A percentile compares a stretch with the other conserved stretches of the same genome.
Evolutionary conservation across 768 basidiomycete species (phyloP).

Genomic region (Macrolepiota dolichaula): DNA sequence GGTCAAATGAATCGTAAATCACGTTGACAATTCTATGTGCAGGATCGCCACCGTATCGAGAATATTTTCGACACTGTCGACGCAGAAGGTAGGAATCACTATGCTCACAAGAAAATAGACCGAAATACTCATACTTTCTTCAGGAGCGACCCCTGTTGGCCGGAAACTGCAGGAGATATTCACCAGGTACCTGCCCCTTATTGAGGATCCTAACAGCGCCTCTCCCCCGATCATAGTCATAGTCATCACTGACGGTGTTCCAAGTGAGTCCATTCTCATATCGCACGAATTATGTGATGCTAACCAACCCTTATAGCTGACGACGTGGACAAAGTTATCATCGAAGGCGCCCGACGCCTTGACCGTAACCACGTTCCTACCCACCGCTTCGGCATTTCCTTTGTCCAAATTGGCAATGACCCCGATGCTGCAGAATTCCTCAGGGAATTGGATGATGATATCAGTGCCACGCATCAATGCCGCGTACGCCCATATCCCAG

Average conservation of each 20-base stretch:
- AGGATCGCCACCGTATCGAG: slow-evolving; percentile 13
- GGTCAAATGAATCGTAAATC: neutral
- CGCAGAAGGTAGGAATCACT: slow-evolving; percentile 11
- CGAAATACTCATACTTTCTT: neutral
- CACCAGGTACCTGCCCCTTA: slow-evolving; percentile 15
- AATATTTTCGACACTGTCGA: slow-evolving; percentile 13
- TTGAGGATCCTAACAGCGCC: slow-evolving; percentile 11
- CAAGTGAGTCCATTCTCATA: neutral
- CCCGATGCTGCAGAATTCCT: slow-evolving; percentile 10
- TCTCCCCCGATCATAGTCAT: slow-evolving; percentile 7
- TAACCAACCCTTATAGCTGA: neutral
- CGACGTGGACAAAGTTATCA: neutral
- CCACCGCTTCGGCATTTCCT: slow-evolving; percentile 7
- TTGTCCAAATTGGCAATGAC: slow-evolving; percentile 11
- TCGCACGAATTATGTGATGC: neutral
- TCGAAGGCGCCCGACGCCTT: slow-evolving; percentile 7
- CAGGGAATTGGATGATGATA: slow-evolving; percentile 10
- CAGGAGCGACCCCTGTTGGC: slow-evolving; percentile 18
- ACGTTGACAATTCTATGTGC: neutral
- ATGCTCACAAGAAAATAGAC: neutral
- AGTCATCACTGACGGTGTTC: slow-evolving; percentile 11
- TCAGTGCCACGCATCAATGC: neutral
- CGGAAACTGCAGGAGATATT: slow-evolving; percentile 14
- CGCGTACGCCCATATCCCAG: neutral
- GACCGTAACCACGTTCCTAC: slow-evolving; percentile 3